Base-by-base conservation (phyloP, 805 yeast genomes). In the Ogataea nakhonphanomensis region DNA sequence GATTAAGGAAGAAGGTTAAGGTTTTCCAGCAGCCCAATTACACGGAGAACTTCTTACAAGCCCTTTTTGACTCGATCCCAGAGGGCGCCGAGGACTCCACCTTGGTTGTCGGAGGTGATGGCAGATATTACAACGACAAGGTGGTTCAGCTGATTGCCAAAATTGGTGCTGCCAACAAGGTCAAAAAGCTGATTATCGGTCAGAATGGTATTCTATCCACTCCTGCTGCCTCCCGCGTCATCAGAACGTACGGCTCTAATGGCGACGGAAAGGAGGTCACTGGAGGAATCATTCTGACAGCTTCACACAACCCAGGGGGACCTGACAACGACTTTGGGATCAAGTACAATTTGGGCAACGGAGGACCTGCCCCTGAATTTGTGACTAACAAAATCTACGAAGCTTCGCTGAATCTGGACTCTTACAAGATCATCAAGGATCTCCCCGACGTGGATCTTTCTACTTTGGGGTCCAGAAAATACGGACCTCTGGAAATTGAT, bases 221-320 rank as follows among this genome's bases (percentile, higher is more conserved):
- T 4, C 99, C 98, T 1, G 97, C 98, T 12, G 91, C 96, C 14
- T 86, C 96, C n/a, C 87, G 89, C 59, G 70, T 93, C 42, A 93
- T 91, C 54, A 78, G 99, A 64, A 77, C 79, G 45, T 71, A 71
- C 49, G 57, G 59, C 22, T 46, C 50, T 8, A 35, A 43, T 9
- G 67, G 62, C 24, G 58, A 57, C 25, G 65, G 64, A 34, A 72
- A 75, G 25, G 59, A 51, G 32, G 78, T 82, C 43, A 88, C 96
- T 9, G 99, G 98, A 46, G 98, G 98, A 47, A 91, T 91, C 66
- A 87, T 93, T 51, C 72, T 91, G 58, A 91, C 99, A 7, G 98
- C 98, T 2, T 84, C 95, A 17, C 99, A 91, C 66, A 91, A 91
- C 65, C 99, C 99, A 12, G 99, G 99, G 61, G 97, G 98, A 7